These are phyloP conservation scores for Parathielavia appendiculata DNA, from an alignment of 495 filamentous ascomycete genomes.

Conservation along the genomic window DNA sequence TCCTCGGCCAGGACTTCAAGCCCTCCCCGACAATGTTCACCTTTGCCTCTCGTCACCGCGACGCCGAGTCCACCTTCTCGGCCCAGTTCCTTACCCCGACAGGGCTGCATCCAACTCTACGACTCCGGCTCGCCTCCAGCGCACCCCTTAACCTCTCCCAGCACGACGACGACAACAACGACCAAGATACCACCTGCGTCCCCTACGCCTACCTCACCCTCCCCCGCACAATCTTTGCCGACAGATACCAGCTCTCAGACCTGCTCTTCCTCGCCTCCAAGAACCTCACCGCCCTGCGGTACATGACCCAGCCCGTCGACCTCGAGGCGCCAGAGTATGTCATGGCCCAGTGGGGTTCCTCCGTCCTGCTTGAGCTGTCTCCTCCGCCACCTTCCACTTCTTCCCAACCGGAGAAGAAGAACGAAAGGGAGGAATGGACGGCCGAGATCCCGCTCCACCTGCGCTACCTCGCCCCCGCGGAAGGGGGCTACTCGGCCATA, in stretches of 20 bases:
- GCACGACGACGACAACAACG: slow-evolving; percentile 15
- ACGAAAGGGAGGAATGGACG: slow-evolving; percentile 51
- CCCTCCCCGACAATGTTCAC: slow-evolving; percentile 71
- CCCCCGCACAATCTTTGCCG: slow-evolving; percentile 76
- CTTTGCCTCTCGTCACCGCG: slow-evolving; percentile 79
- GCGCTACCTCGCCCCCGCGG: slow-evolving; percentile 65
- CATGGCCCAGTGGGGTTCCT: slow-evolving; percentile 71
- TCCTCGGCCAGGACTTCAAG: slow-evolving; percentile 67
- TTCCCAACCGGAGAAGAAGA: neutral
- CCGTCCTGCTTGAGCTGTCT: slow-evolving; percentile 69
- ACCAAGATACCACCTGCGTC: slow-evolving; percentile 49
- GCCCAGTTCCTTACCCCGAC: slow-evolving; percentile 60
- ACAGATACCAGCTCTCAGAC: slow-evolving; percentile 62
- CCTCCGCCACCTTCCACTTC: slow-evolving; percentile 35
- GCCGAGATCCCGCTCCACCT: slow-evolving; percentile 81
- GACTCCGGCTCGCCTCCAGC: slow-evolving; percentile 47
- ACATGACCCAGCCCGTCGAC: slow-evolving; percentile 74
- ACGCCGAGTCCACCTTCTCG: slow-evolving; percentile 46
- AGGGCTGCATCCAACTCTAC: slow-evolving; percentile 84
- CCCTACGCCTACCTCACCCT: slow-evolving; percentile 83
- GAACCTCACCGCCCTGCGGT: slow-evolving; percentile 62
- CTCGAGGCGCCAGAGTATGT: slow-evolving; percentile 90
- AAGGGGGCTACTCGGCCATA: slow-evolving; percentile 45
- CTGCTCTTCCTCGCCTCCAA: slow-evolving; percentile 54
- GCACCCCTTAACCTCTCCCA: slow-evolving; percentile 29